Percentiles rank a stretch among this genome's conserved stretches.
Evolutionary conservation across 1,284 basidiomycete species (phyloP).

Genomic region (Cutaneotrichosporon cavernicola): DNA sequence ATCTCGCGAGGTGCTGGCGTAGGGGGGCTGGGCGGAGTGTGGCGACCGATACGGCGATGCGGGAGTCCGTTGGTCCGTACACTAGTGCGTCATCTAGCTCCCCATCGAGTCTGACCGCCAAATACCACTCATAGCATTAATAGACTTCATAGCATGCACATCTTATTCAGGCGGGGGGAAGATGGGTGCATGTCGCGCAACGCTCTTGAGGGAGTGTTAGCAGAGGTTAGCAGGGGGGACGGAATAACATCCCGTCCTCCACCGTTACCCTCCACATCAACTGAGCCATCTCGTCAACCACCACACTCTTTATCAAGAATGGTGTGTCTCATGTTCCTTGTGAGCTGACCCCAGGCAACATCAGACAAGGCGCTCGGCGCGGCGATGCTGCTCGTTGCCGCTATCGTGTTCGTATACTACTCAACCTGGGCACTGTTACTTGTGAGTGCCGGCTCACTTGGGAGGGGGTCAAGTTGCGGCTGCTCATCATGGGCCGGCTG

Average conservation of each 20-base stretch:
- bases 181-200: too few relatives aligned
- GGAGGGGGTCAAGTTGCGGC: too few relatives aligned
- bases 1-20: conserved; percentile 17
- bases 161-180: not conserved
- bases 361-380: conserved; percentile 80
- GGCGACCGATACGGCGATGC: too few relatives aligned
- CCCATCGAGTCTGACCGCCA: too few relatives aligned
- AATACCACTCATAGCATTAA: conserved; percentile 2
- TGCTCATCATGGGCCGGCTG: too few relatives aligned
- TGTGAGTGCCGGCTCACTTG: conserved; percentile 56
- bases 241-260: not conserved
- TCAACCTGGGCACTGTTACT: conserved; percentile 84
- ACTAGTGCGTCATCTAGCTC: too few relatives aligned
- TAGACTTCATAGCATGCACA: conserved; percentile 9
- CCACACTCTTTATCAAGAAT: not conserved
- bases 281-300: not conserved
- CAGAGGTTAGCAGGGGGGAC: not conserved
- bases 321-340: not conserved
- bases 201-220: not conserved
- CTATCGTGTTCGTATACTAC: conserved; percentile 80
- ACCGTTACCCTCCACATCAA: not conserved
- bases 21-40: not conserved
- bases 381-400: conserved; percentile 72
- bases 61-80: too few relatives aligned
- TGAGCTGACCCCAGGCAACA: conserved; percentile 59